Evolutionary conservation across 2,329 filamentous ascomycete genomes (phyloP), one percentile per base, ranked within the genome.

Genomic region (Cyphellophora attinorum): DNA sequence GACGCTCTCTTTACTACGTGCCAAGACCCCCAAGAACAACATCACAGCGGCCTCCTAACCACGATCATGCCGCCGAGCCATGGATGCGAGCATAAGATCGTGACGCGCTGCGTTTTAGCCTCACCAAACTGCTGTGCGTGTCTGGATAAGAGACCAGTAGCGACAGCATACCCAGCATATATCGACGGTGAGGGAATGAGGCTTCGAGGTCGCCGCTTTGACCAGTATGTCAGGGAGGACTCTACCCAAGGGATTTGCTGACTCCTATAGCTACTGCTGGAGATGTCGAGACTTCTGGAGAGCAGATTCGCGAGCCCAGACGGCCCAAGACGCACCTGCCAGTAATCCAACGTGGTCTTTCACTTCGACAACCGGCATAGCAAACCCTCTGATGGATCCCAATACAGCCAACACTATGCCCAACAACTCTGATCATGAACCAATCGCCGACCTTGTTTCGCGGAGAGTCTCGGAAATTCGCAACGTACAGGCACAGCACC

Each of bases 151-250:
- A 31, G 47, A 21, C 42, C 45, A 11, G 19, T 39, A 30, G 45
- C 45, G 18, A 39, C 41, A 42, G 41, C 45, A 11, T 49, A 49
- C 35, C 41, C 47, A 18, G 30, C 40, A 10, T 49, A 49, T 25
- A 39, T 49, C 29, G 47, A 49, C 27, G 47, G 47, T 12, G 27
- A 45, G 25, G 47, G 47, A 17, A 46, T 49, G 41, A 41, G 33
- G 28, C 28, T 44, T 19, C 35, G 38, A 30, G 47, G 47, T 29
- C 43, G 36, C 40, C 39, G 47, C 34, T 49, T 45, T 45, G 33
- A 42, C 27, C 38, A 39, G 14, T 49, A n/a, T n/a, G n/a, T n/a
- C n/a, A n/a, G n/a, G n/a, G n/a, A n/a, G n/a, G n/a, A n/a, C n/a
- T n/a, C n/a, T n/a, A n/a, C n/a, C n/a, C n/a, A n/a, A n/a, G n/a